Evolutionary conservation across 257 asterid species (phyloP).

Genomic region (Schizonepeta tenuifolia): DNA sequence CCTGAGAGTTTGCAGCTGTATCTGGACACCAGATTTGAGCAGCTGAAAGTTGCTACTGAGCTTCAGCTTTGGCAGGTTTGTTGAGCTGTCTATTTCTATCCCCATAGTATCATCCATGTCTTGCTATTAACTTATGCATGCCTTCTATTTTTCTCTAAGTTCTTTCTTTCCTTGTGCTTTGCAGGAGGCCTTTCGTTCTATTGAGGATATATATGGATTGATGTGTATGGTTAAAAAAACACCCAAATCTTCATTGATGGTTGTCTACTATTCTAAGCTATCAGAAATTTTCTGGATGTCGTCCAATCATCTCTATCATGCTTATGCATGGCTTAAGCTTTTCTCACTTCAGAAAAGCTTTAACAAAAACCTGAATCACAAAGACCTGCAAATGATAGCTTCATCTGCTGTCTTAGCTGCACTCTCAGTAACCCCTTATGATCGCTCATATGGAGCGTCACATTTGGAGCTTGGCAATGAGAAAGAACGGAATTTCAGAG

Average conservation of each 20-base stretch:
- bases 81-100: slow-evolving; percentile 16
- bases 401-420: slow-evolving; percentile 71
- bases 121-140: not conserved
- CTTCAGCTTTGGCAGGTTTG: slow-evolving; percentile 96
- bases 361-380: slow-evolving; percentile 84
- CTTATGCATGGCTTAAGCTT: slow-evolving; percentile 97
- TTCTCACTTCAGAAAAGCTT: slow-evolving; percentile 84
- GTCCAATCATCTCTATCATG: slow-evolving; percentile 86
- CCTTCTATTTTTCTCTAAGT: not conserved
- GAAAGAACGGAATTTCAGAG: slow-evolving; percentile 71
- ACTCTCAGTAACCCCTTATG: slow-evolving; percentile 87
- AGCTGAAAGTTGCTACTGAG: slow-evolving; percentile 90
- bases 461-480: slow-evolving; percentile 85
- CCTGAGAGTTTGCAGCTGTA: slow-evolving; percentile 93
- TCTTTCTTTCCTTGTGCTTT: slow-evolving; percentile 16
- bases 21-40: slow-evolving; percentile 92
- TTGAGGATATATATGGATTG: slow-evolving; percentile 84
- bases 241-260: slow-evolving; percentile 85
- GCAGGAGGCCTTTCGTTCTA: slow-evolving; percentile 94
- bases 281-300: slow-evolving; percentile 94
- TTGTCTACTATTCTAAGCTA: slow-evolving; percentile 82
- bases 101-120: not conserved
- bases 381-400: slow-evolving; percentile 67
- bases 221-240: slow-evolving; percentile 89
- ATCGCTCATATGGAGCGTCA: slow-evolving; percentile 66